phyloP scores from a whole-genome alignment of 257 asterid genomes.

The Dorcoceras hygrometricum region DNA sequence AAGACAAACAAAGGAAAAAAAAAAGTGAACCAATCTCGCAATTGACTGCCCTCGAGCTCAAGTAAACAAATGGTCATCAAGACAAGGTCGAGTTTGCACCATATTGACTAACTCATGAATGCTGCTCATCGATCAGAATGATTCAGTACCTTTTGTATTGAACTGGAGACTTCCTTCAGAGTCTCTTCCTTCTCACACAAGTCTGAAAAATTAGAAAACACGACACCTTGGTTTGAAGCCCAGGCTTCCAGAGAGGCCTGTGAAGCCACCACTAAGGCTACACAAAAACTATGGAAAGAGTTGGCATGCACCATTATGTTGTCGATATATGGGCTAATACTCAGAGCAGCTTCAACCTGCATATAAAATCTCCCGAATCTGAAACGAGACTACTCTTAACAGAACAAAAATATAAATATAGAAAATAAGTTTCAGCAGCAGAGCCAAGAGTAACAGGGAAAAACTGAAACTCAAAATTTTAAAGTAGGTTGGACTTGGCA shows the following conservation, averaged over 20 bases:
- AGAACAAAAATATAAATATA: slow-evolving; percentile 8
- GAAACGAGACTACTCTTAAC: slow-evolving; percentile 5
- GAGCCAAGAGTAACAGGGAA: background rate
- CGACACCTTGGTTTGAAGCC: slow-evolving; percentile 65
- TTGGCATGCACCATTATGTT: slow-evolving; percentile 89
- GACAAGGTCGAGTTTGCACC: background rate
- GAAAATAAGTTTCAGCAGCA: background rate
- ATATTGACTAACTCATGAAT: background rate
- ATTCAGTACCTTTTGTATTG: slow-evolving; percentile 68
- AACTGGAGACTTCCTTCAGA: slow-evolving; percentile 65
- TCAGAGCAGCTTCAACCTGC: slow-evolving; percentile 88
- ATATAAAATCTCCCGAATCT: slow-evolving; percentile 17
- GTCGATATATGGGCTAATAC: slow-evolving; percentile 65
- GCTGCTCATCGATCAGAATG: background rate
- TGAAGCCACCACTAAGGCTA: slow-evolving; percentile 86
- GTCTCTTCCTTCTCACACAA: slow-evolving; percentile 66
- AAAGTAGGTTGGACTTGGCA: too few species aligned
- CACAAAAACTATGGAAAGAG: slow-evolving; percentile 78
- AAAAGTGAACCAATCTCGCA: background rate
- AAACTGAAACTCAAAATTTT: background rate
- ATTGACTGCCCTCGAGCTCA: background rate
- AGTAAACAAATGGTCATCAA: too few species aligned
- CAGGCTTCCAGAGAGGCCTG: slow-evolving; percentile 70
- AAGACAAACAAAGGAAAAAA: background rate
- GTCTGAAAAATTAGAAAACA: slow-evolving; percentile 57